Conservation (phyloP, 495 filamentous ascomycete genomes). For the Choiromyces venosus region DNA sequence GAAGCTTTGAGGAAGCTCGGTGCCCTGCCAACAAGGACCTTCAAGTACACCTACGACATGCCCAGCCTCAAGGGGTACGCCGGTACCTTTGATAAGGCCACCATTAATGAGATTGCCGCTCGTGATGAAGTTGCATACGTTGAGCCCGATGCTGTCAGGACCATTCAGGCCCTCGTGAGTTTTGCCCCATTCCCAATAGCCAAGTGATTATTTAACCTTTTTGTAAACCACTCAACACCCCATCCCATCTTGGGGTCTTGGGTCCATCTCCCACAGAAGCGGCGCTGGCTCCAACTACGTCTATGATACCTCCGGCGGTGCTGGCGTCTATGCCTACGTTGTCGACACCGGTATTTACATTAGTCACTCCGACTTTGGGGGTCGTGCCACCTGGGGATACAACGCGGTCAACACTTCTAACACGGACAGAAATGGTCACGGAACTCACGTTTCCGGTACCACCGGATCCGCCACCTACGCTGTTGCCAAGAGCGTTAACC, state of each 20-base stretch:
- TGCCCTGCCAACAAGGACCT: slow-evolving; percentile 24
- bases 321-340: slow-evolving; percentile 54
- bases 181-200: not conserved
- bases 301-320: slow-evolving; percentile 54
- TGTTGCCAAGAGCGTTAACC: slow-evolving; percentile 56
- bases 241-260: slow-evolving; percentile 55
- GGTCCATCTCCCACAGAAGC: slow-evolving; percentile 52
- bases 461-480: slow-evolving; percentile 58
- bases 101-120: slow-evolving; percentile 44
- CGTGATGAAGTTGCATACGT: slow-evolving; percentile 47
- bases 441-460: slow-evolving; percentile 61
- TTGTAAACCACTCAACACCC: slow-evolving; percentile 45
- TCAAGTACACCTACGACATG: slow-evolving; percentile 44
- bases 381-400: slow-evolving; percentile 53
- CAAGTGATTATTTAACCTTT: not conserved
- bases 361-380: slow-evolving; percentile 52
- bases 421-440: slow-evolving; percentile 54
- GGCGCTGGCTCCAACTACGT: slow-evolving; percentile 50
- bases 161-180: slow-evolving; percentile 43
- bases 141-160: slow-evolving; percentile 48
- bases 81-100: slow-evolving; percentile 44
- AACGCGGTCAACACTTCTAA: slow-evolving; percentile 51
- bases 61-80: slow-evolving; percentile 45
- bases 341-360: slow-evolving; percentile 55
- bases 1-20: slow-evolving; percentile 44